Evolutionary conservation across 2,329 filamentous ascomycete genomes (phyloP).

Genomic region (Microcyclosporella mali): DNA sequence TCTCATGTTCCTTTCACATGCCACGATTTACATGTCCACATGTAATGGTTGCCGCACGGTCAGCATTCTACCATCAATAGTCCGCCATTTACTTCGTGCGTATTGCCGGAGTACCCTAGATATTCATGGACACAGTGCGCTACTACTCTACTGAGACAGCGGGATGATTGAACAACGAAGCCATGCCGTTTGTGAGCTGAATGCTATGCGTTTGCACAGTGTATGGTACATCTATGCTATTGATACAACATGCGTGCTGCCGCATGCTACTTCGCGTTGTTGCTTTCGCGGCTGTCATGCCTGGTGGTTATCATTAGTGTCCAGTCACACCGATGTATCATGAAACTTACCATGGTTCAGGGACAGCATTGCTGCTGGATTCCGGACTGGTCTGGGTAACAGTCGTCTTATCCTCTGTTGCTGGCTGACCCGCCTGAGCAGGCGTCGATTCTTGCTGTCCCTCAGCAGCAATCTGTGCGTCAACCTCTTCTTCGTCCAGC

Average conservation of each 20-base stretch:
- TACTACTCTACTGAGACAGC: too few species aligned
- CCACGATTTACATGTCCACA: neutral
- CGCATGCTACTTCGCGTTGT: constrained; percentile 1
- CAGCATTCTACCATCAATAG: too few species aligned
- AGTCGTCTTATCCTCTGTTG: neutral
- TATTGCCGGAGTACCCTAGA: too few species aligned
- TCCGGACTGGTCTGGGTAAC: constrained; percentile 31
- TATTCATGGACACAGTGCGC: too few species aligned
- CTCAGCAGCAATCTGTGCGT: constrained; percentile 19
- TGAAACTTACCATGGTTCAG: constrained; percentile 42
- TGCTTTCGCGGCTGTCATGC: constrained; percentile 35
- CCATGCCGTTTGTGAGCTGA: neutral
- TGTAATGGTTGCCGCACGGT: too few species aligned
- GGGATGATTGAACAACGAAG: neutral
- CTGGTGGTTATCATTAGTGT: too few species aligned
- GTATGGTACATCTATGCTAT: constrained; percentile 14
- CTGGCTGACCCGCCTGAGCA: constrained; percentile 3
- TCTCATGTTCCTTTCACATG: too few species aligned
- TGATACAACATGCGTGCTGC: neutral
- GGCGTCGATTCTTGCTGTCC: constrained; percentile 11
- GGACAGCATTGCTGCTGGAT: constrained; percentile 38
- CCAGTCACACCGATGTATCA: too few species aligned
- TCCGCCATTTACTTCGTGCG: too few species aligned
- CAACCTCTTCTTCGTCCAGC: constrained; percentile 68
- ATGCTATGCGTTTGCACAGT: constrained; percentile 13